Percentiles rank a stretch among this genome's conserved stretches.
Conservation (phyloP, 305 asterid genomes). For the Fraxinus sp. region DNA sequence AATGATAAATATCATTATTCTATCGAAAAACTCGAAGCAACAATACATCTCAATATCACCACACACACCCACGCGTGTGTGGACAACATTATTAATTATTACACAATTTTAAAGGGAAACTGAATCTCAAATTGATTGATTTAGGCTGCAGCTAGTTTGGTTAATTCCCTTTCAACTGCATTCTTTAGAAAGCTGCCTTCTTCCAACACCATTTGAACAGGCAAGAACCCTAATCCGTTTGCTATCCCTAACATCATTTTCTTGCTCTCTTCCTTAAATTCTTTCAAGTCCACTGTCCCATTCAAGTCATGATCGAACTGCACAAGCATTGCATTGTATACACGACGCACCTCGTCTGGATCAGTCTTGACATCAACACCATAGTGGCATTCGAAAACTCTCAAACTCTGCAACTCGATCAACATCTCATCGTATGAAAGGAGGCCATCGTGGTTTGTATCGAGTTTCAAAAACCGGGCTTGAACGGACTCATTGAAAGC, state of each 20-base stretch:
- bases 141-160: constrained; percentile 5
- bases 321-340: not conserved
- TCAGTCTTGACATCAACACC: not conserved
- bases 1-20: too few species aligned
- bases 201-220: constrained; percentile 13
- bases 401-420: not conserved
- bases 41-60: not conserved
- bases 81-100: not conserved
- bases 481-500: not conserved
- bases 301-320: constrained; percentile 6
- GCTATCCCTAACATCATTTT: not conserved
- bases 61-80: not conserved
- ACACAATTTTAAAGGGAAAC: not conserved
- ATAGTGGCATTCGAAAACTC: not conserved
- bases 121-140: not conserved
- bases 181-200: not conserved
- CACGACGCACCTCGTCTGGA: not conserved
- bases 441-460: not conserved
- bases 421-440: not conserved
- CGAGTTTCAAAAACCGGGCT: not conserved
- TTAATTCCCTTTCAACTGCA: not conserved
- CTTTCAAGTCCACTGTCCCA: constrained; percentile 5
- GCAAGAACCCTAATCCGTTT: constrained; percentile 2
- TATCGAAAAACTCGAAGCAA: not conserved
- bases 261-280: constrained; percentile 11